Evolutionary conservation across 352 stramenopile species (phyloP).

Genomic region (Phytophthora ramorum): DNA sequence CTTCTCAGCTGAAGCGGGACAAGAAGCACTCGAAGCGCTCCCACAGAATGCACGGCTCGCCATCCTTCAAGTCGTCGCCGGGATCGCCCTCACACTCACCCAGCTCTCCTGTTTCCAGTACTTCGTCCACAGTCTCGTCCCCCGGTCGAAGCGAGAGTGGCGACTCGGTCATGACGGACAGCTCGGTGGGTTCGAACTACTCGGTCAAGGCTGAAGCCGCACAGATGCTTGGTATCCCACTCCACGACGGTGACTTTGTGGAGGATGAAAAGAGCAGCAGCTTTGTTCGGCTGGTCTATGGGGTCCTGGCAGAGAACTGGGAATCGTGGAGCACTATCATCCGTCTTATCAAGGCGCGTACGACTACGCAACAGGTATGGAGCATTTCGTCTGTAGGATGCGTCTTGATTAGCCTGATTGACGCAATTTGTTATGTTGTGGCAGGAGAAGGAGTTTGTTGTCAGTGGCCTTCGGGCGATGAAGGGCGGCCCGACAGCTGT

Average conservation of each 20-base stretch:
- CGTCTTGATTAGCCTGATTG: not conserved
- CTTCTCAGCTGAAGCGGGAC: slow-evolving; percentile 82
- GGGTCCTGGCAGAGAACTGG: slow-evolving; percentile 86
- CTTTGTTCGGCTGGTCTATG: slow-evolving; percentile 77
- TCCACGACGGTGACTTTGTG: slow-evolving; percentile 68
- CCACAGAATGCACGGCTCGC: slow-evolving; percentile 68
- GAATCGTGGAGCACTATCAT: slow-evolving; percentile 87
- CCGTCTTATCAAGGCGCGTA: slow-evolving; percentile 75
- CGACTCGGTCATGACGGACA: slow-evolving; percentile 64
- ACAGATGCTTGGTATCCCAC: slow-evolving; percentile 79
- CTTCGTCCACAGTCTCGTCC: slow-evolving; percentile 64
- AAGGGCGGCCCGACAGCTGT: slow-evolving; percentile 66
- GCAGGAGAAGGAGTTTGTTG: slow-evolving; percentile 83
- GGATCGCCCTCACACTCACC: slow-evolving; percentile 74
- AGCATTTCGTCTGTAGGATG: not conserved
- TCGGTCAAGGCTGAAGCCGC: slow-evolving; percentile 82
- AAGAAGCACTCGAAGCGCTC: slow-evolving; percentile 78
- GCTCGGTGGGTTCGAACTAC: slow-evolving; percentile 75
- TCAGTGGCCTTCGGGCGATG: slow-evolving; percentile 74
- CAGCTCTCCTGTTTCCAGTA: slow-evolving; percentile 61
- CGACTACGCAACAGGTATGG: slow-evolving; percentile 72
- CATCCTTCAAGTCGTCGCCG: slow-evolving; percentile 75
- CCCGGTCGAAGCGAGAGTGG: slow-evolving; percentile 69
- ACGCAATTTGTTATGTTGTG: slow-evolving; percentile 6
- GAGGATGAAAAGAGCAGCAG: slow-evolving; percentile 56